These are phyloP conservation scores for Biancaea sappan DNA, from an alignment of 306 rosid genomes.

Conservation along the genomic window DNA sequence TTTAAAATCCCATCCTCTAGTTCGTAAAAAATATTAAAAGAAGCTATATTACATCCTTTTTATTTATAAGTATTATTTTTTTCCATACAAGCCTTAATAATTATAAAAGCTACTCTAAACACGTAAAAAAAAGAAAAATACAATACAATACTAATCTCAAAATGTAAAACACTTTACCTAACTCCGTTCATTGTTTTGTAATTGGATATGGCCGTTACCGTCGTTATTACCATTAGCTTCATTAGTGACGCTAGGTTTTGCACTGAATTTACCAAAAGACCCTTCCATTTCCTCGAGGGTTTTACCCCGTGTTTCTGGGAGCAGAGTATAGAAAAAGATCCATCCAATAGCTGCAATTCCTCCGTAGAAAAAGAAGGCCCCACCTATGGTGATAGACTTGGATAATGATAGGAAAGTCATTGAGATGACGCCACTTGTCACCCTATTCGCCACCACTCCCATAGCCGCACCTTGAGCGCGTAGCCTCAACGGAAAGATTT, in stretches of 20 bases:
- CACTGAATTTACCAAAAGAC: conserved; percentile 59
- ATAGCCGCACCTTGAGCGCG: conserved; percentile 77
- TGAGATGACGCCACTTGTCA: conserved; percentile 56
- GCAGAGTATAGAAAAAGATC: conserved; percentile 57
- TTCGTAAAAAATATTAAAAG: too few species aligned
- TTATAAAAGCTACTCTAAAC: too few species aligned
- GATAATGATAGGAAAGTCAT: conserved; percentile 75
- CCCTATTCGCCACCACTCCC: conserved; percentile 61
- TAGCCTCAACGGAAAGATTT: conserved; percentile 72
- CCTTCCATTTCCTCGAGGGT: conserved; percentile 78
- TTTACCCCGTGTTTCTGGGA: conserved; percentile 80
- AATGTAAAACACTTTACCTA: conserved; percentile 19
- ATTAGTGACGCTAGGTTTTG: not conserved
- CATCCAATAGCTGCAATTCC: conserved; percentile 46
- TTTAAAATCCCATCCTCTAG: too few species aligned
- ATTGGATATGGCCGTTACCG: conserved; percentile 34
- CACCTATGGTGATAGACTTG: conserved; percentile 58
- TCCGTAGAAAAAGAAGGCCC: conserved; percentile 69
- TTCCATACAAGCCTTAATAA: too few species aligned
- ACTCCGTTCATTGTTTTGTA: conserved; percentile 30
- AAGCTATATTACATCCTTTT: too few species aligned
- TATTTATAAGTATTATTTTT: too few species aligned
- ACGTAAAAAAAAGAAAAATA: too few species aligned
- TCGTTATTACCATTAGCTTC: not conserved
- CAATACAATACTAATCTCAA: too few species aligned